phyloP scores from a whole-genome alignment of 2,329 filamentous ascomycete genomes.

The Xylaria sp. region DNA sequence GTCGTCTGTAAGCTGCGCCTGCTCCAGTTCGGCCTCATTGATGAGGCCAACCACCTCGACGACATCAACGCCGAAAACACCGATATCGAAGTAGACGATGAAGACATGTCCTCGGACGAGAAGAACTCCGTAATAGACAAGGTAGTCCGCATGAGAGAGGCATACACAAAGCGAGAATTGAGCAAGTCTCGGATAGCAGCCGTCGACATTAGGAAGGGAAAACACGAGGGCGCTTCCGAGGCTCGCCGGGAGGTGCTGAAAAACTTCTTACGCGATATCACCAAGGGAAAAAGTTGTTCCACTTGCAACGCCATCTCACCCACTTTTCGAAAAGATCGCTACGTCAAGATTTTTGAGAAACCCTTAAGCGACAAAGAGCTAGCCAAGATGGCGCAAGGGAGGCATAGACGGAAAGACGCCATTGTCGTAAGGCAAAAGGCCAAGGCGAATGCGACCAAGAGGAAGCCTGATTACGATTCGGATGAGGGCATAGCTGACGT shows the following conservation, averaged over 20 bases:
- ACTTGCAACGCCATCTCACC: conserved; percentile 77
- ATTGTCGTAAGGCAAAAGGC: conserved; percentile 63
- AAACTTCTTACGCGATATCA: conserved; percentile 81
- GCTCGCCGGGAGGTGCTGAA: conserved; percentile 80
- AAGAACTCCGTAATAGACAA: conserved; percentile 64
- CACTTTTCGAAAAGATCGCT: conserved; percentile 86
- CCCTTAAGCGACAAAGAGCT: conserved; percentile 78
- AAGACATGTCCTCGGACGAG: conserved; percentile 66
- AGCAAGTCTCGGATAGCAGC: conserved; percentile 64
- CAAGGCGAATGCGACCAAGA: conserved; percentile 43
- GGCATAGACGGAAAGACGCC: conserved; percentile 75
- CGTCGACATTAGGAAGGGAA: conserved; percentile 66
- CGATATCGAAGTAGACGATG: conserved; percentile 57
- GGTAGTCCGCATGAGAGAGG: conserved; percentile 63
- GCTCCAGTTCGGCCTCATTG: conserved; percentile 82
- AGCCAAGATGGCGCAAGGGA: conserved; percentile 76
- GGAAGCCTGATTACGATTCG: conserved; percentile 57
- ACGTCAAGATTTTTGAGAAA: conserved; percentile 93
- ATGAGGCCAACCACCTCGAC: conserved; percentile 59
- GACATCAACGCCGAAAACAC: conserved; percentile 51
- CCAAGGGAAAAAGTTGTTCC: conserved; percentile 74
- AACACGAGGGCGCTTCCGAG: conserved; percentile 85
- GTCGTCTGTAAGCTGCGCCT: conserved; percentile 87
- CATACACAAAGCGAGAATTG: conserved; percentile 79
- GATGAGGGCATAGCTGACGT: conserved; percentile 79